Base-by-base conservation (phyloP, 2,329 filamentous ascomycete species). In the Waltergamsia citrina region DNA sequence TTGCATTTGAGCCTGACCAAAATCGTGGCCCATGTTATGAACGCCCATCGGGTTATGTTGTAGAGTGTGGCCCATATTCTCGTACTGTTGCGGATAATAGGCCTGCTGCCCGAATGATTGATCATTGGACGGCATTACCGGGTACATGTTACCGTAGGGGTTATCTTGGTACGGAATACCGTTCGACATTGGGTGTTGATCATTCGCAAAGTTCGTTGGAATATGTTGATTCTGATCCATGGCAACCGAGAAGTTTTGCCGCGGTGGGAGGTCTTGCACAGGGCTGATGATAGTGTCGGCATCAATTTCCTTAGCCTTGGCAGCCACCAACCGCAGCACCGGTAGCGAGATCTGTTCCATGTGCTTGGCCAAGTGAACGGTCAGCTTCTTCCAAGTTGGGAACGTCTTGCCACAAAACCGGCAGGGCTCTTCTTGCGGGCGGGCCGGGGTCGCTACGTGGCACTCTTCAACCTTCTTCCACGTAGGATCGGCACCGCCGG, bases 321-420 rank as follows among this genome's bases (percentile, higher is more conserved):
- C 52, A 5, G 65, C 65, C 4, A 79, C 74, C 3, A 80, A 63
- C 12, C 64, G 61, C 36, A 94, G 64, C 21, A 94, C 74, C 0
- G 88, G 87, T 50, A 94, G 72, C 47, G 84, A 85, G 50, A 94
- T 83, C 43, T 86, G 78, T 56, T 94, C 86, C 86, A 95, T 92
- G 54, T 95, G 88, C 56, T 90, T 90, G 32, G 86, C 86, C 52
- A 94, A 60, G 57, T 94, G 88, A n/a, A 92, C 85, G 1, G 85
- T 93, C 39, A 94, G 63, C 60, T 93, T 93, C 68, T 94, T 94
- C 86, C 86, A 94, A 25, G 77, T 85, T 22, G 73, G 76, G 54
- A 86, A 88, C 10, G 73, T 67, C 55, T 81, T 87, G 39, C 81
- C 81, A 50, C 88, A 94, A 62, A 94, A 94, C 27, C 83, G 78